Evolutionary conservation across 2,329 filamentous ascomycete species (phyloP), one percentile per base, ranked within the genome.

Genomic region (Xylaria sp.): DNA sequence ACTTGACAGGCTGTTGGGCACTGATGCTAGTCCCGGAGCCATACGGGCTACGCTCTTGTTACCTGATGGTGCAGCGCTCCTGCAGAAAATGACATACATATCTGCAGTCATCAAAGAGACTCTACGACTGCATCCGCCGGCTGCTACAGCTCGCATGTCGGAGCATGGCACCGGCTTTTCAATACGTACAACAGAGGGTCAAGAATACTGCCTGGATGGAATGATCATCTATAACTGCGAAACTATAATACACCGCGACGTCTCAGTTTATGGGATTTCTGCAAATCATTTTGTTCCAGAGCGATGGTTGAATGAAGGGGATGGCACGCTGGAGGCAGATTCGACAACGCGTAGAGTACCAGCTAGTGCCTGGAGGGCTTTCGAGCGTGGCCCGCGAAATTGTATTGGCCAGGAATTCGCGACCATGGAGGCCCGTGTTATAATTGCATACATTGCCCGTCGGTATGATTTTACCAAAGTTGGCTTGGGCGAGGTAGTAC

Each of bases 341-440:
- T 15, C 39, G 5, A 18, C 39, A 18, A 34, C 39, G 2, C 72
- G 46, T 60, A 28, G 69, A 66, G 62, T 74, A 20, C 76, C 78
- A 46, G 69, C 76, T 8, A 80, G 82, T 50, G 86, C 86, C 1
- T 89, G 83, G 82, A 59, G 57, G 32, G 52, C 59, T 0, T 66
- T 70, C 25, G 68, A 67, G 41, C 51, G 68, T 13, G 63, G 64
- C 5, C 68, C 68, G 6, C 60, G 60, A 8, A 65, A 52, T 20
- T 70, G 64, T 46, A 70, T 70, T 23, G 68, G 68, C 15, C 61
- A 65, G 15, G 61, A 68, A 41, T 55, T 68, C 46, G 65, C 65
- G 12, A 68, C n/a, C 7, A 58, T 68, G 10, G 68, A 70, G 28
- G 18, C 39, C 2, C 55, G 68, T 13, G 51, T 68, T 34, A 62